A percentile compares a stretch with the other conserved stretches of the same genome.
phyloP scores from a whole-genome alignment of 2,329 filamentous ascomycete genomes.

The Paecilomyces fulvus region DNA sequence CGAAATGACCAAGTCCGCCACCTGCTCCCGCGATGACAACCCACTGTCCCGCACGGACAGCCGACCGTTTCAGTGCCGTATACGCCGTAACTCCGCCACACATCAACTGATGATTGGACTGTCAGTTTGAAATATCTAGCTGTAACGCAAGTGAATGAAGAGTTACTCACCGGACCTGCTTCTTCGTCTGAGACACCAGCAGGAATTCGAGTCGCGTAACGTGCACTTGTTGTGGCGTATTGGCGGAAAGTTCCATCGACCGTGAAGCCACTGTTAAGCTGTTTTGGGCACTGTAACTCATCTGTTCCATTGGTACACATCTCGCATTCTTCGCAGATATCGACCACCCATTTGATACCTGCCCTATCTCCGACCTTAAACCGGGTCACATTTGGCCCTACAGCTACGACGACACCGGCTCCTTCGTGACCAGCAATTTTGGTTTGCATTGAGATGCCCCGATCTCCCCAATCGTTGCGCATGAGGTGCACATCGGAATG shows the following conservation, averaged over 20 bases:
- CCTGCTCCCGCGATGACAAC: conserved; percentile 16
- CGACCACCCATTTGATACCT: not conserved
- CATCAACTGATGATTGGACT: conserved; percentile 29
- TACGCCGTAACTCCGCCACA: conserved; percentile 31
- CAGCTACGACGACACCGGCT: conserved; percentile 51
- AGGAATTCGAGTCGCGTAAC: conserved; percentile 27
- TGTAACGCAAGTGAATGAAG: not conserved
- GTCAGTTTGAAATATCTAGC: conserved; percentile 15
- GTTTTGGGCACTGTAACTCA: conserved; percentile 27
- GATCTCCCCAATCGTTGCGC: not conserved
- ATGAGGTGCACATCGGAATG: conserved; percentile 11
- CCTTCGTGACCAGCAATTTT: conserved; percentile 53
- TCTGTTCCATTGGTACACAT: conserved; percentile 18
- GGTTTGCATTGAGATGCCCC: not conserved
- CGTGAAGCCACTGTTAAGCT: conserved; percentile 30
- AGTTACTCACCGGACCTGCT: not conserved
- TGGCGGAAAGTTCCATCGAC: conserved; percentile 31
- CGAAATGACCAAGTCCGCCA: conserved; percentile 22
- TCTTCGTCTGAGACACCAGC: conserved; percentile 18
- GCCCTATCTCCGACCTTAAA: conserved; percentile 4
- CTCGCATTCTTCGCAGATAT: not conserved
- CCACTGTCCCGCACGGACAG: conserved; percentile 20
- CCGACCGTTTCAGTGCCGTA: not conserved
- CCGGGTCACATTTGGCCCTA: conserved; percentile 41
- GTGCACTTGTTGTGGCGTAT: conserved; percentile 25